Base-by-base conservation (phyloP, 495 filamentous ascomycete species). In the Tuber borchii region DNA sequence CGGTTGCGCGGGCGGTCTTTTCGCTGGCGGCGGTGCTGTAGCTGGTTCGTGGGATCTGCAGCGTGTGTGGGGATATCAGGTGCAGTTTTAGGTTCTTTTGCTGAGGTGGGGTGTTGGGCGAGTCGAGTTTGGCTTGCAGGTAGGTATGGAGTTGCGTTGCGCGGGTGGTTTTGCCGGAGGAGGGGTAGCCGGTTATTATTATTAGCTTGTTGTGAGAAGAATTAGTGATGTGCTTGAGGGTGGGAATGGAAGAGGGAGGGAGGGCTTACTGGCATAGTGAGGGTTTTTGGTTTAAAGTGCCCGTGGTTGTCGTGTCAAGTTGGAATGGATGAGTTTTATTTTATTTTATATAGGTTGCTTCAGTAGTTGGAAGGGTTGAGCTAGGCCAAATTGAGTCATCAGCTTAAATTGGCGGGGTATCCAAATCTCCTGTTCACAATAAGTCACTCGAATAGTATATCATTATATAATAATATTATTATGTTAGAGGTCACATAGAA, bases 161-260 rank as follows among this genome's bases (percentile, higher is more conserved):
- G 83, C 95, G 93, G 74, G 93, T 89, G 71, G 92, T 95, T 83
- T 98, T 97, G 81, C 95, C 95, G 44, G 95, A 96, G 83, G 91
- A 92, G 46, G 95, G 95, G 83, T 93, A 93, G 81, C 95, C 95
- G 76, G 95, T 94, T 81, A 99, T 85, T 74, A 97, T 90, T 78
- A 99, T 93, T 83, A 99, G 90, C 95, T 98, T 80, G 20, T 44
- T 39, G 16, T 19, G 17, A 45, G 46, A 22, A 45, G 46, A 22
- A 37, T 31, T 16, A 37, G n/a, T 4, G 34, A 73, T 37, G 79
- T 73, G 71, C 42, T 39, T 26, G 3, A 40, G 14, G n/a, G 16
- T 31, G 6, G 19, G 40, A 14, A 1, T 42, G n/a, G 7, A n/a
- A 37, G 16, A 20, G 39, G 34, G 51, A 37, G 46, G 12, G 65